Evolutionary conservation across 371 early-diverging fungal genomes (phyloP), one percentile per base, ranked within the genome.

Genomic region (Haplosporangium sp.): DNA sequence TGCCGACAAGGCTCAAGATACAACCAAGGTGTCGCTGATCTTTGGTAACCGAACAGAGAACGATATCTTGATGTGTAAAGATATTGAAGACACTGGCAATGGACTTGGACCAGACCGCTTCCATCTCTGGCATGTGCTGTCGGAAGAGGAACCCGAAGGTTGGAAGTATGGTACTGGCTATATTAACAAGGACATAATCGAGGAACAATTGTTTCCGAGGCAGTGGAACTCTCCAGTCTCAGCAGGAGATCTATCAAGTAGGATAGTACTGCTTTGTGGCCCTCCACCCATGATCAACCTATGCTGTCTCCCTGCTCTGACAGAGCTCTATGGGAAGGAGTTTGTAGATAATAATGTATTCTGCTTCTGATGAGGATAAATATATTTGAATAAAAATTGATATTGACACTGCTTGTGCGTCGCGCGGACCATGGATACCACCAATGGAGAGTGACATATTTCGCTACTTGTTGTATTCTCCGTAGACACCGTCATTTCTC

Each of bases 271-370:
- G 37, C 66, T 87, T 36, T 87, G 87, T 66, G 87, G 86, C 5
- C 85, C 86, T 16, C 74, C 81, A 14, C 73, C 82, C 12, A 86
- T 87, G 87, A 74, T 86, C 54, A 72, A 82, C 45, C 56, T 71
- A 13, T 72, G 76, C 53, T 83, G 83, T 45, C 80, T 79, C 48
- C 86, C 85, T 38, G 61, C 55, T 62, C 61, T 86, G 47, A 54
- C 64, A 18, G 62, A 84, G 37, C 36, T 68, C 16, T 70, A 69
- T 20, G 82, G 76, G 20, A 48, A 69, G 42, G 70, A 62, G 1
- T 76, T 74, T 69, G 82, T 74, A 51, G 69, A 72, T 10, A 74
- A 64, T 53, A 69, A 79, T 51, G 67, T 81, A 16, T 83, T 81
- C 60, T 64, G 64, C 60, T 71, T 71, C 45, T 71, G 59, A 69